These are phyloP conservation scores for Flaveria bidentis DNA, from an alignment of 129 eudicot genomes.

Conservation along the genomic window DNA sequence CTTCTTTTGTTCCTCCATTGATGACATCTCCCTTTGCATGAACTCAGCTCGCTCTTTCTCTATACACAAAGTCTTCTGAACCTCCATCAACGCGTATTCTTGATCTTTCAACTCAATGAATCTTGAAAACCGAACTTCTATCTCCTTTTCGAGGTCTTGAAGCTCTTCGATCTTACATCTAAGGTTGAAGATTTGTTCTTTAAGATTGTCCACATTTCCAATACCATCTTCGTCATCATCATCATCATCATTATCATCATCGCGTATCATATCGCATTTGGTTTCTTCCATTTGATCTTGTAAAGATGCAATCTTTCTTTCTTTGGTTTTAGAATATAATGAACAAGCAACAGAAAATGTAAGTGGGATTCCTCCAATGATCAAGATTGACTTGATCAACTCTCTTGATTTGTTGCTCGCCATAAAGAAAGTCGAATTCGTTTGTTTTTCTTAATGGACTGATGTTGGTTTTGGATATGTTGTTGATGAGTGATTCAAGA, in stretches of 20 bases:
- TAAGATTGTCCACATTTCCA: not conserved
- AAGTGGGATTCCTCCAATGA: slow-evolving; percentile 64
- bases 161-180: slow-evolving; percentile 46
- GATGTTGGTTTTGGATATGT: slow-evolving; percentile 22
- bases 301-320: slow-evolving; percentile 27
- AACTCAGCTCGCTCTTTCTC: slow-evolving; percentile 54
- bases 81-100: slow-evolving; percentile 51
- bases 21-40: slow-evolving; percentile 47
- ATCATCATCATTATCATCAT: not conserved
- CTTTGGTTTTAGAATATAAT: slow-evolving; percentile 31
- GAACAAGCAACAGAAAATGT: slow-evolving; percentile 60
- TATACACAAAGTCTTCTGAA: slow-evolving; percentile 34
- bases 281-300: slow-evolving; percentile 22
- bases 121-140: slow-evolving; percentile 38
- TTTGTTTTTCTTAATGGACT: not conserved
- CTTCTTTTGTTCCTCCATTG: slow-evolving; percentile 47
- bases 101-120: slow-evolving; percentile 52
- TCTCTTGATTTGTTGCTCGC: slow-evolving; percentile 50
- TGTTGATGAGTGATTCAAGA: slow-evolving; percentile 15
- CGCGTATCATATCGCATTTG: not conserved
- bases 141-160: slow-evolving; percentile 43
- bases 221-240: not conserved
- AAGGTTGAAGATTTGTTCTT: slow-evolving; percentile 44
- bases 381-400: slow-evolving; percentile 47
- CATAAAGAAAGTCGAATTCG: slow-evolving; percentile 30